Base-by-base conservation (phyloP, 2,329 filamentous ascomycete species). In the Botrytis galanthina region DNA sequence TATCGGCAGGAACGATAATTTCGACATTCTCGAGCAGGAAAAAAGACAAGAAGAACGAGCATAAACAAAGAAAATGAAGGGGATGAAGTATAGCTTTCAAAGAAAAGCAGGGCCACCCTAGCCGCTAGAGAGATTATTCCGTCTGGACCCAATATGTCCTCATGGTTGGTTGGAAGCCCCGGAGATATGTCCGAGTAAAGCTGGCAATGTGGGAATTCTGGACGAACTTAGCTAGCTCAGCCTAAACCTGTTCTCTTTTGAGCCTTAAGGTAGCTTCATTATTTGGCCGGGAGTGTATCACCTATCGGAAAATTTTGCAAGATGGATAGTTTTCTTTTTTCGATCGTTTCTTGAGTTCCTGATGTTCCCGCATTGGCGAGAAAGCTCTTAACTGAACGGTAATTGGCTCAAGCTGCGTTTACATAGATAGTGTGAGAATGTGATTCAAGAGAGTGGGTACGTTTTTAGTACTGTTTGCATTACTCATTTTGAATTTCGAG, bases 31-130 rank as follows among this genome's bases (percentile, higher is more conserved):
- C 51, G 26, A 12, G 26, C 51, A 18, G 8, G 0, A 29, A 54
- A 4, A 3, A 8, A 16, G 6, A 29, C 26, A 0, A 5, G 46
- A 54, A 29, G 26, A 3, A 0, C n/a, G 6, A 54, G 1, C 51
- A 14, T 14, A 29, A 8, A 54, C 26, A 29, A 54, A 29, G 14
- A 6, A 7, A 51, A n/a, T 54, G n/a, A 16, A 18, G 5, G 2
- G 1, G 14, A 54, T 29, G 8, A n/a, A 29, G 4, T 2, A 16
- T 54, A 29, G 14, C 12, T 29, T 54, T 29, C 12, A 29, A 29
- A 51, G 48, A 6, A 51, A 29, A 29, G 26, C n/a, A 29, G 16
- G 26, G 51, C 51, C 51, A n/a, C 51, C 51, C 51, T 54, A 29
- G 26, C 18, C 51, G 26, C n/a, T 29, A 3, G 51, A 7, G 1